phyloP scores from a whole-genome alignment of 2,329 filamentous ascomycete genomes.

The Hypoxylon sp. region DNA sequence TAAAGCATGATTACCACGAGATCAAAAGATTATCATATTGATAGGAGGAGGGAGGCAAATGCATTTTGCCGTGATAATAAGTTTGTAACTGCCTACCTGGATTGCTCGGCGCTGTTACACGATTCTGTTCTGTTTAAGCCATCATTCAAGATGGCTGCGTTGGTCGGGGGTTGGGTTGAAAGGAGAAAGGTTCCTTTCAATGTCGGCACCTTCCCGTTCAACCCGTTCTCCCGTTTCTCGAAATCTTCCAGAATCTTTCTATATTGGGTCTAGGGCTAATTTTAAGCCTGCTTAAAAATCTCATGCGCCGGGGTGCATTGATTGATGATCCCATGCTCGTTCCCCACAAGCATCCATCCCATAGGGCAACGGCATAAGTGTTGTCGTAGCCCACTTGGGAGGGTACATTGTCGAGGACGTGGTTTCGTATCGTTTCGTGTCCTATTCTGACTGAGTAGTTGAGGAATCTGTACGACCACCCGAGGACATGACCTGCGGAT shows the following conservation, averaged over 20 bases:
- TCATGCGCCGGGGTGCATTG: conserved; percentile 45
- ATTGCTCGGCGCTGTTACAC: conserved; percentile 12
- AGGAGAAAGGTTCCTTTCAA: conserved; percentile 30
- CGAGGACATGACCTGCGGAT: conserved; percentile 29
- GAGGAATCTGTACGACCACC: conserved; percentile 24
- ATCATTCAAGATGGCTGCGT: conserved; percentile 13
- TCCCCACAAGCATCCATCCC: conserved; percentile 44
- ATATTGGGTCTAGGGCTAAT: conserved; percentile 42
- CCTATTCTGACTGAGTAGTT: conserved; percentile 32
- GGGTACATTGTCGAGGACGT: conserved; percentile 26
- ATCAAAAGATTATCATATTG: conserved; percentile 30
- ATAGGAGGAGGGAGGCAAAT: conserved; percentile 27
- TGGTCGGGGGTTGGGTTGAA: conserved; percentile 10
- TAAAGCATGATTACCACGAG: conserved; percentile 30
- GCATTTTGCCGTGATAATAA: conserved; percentile 31
- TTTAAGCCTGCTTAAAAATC: conserved; percentile 44
- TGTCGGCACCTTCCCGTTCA: conserved; percentile 31
- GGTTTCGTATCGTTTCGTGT: conserved; percentile 42
- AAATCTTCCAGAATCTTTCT: conserved; percentile 48
- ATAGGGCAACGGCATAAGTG: conserved; percentile 40
- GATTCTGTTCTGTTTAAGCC: neutral
- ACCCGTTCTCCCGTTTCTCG: conserved; percentile 40
- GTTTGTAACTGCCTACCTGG: conserved; percentile 13
- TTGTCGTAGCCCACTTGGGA: conserved; percentile 34
- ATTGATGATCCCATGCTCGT: conserved; percentile 35